A percentile compares a stretch with the other conserved stretches of the same genome.
These are phyloP conservation scores for Turnera subulata DNA, from an alignment of 345 rosid species.

Conservation along the genomic window DNA sequence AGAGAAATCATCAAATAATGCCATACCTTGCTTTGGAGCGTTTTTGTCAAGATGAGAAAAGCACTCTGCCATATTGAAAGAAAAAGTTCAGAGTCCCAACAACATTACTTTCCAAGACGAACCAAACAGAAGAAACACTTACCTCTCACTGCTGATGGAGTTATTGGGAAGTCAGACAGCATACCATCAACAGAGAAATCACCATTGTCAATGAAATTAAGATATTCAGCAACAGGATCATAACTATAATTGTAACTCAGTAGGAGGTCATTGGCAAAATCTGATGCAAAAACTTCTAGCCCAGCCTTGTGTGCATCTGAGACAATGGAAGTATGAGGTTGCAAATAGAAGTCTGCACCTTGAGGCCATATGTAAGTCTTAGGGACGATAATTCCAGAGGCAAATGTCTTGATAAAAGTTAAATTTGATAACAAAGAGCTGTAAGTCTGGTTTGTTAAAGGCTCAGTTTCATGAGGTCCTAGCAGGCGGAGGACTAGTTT, in stretches of 20 bases:
- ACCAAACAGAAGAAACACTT: slow-evolving; percentile 6
- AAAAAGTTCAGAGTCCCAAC: slow-evolving; percentile 22
- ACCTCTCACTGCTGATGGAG: slow-evolving; percentile 73
- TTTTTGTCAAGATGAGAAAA: slow-evolving; percentile 59
- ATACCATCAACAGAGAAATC: slow-evolving; percentile 87
- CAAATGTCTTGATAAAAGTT: slow-evolving; percentile 77
- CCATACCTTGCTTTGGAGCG: slow-evolving; percentile 55
- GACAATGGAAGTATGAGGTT: slow-evolving; percentile 51
- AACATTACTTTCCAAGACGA: too few relatives aligned
- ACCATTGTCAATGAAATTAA: slow-evolving; percentile 65
- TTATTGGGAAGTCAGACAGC: slow-evolving; percentile 79
- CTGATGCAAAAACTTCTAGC: slow-evolving; percentile 72
- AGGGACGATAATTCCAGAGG: slow-evolving; percentile 88
- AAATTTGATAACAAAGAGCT: slow-evolving; percentile 41
- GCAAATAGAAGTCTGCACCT: slow-evolving; percentile 41
- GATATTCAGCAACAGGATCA: slow-evolving; percentile 74
- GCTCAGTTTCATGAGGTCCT: slow-evolving; percentile 10
- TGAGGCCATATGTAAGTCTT: slow-evolving; percentile 78
- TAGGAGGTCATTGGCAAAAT: slow-evolving; percentile 64
- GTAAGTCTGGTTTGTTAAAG: slow-evolving; percentile 20
- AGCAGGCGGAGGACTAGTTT: slow-evolving; percentile 23
- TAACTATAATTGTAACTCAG: slow-evolving; percentile 75
- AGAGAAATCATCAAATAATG: too few relatives aligned
- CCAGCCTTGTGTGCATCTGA: slow-evolving; percentile 85
- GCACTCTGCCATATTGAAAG: slow-evolving; percentile 51